These are phyloP conservation scores for Xylariaceae sp. DNA, from an alignment of 2,329 filamentous ascomycete species.

Conservation along the genomic window DNA sequence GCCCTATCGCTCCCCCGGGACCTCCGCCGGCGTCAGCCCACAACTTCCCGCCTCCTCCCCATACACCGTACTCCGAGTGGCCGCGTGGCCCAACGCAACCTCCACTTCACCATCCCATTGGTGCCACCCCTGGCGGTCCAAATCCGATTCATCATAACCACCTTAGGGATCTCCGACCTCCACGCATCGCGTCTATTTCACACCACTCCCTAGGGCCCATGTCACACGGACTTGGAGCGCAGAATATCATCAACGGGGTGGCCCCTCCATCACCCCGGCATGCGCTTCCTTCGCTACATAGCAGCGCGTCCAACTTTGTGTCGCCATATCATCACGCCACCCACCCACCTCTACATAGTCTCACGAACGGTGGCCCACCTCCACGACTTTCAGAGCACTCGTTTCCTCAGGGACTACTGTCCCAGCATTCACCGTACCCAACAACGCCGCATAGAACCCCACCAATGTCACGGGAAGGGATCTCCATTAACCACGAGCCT, in stretches of 20 bases:
- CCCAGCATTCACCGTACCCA: slow-evolving; percentile 40
- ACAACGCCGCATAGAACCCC: slow-evolving; percentile 43
- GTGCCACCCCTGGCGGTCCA: slow-evolving; percentile 39
- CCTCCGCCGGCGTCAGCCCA: slow-evolving; percentile 36
- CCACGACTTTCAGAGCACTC: slow-evolving; percentile 42
- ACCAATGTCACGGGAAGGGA: slow-evolving; percentile 39
- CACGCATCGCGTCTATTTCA: slow-evolving; percentile 40
- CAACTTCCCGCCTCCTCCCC: slow-evolving; percentile 37
- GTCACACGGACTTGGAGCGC: slow-evolving; percentile 38
- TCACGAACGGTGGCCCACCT: slow-evolving; percentile 39
- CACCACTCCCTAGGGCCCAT: slow-evolving; percentile 40
- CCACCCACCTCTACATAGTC: slow-evolving; percentile 29
- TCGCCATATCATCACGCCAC: slow-evolving; percentile 32
- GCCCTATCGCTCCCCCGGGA: slow-evolving; percentile 34
- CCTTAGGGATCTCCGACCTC: slow-evolving; percentile 46
- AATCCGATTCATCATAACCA: slow-evolving; percentile 30
- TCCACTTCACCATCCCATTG: slow-evolving; percentile 45
- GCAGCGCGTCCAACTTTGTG: slow-evolving; percentile 37
- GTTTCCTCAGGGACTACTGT: slow-evolving; percentile 41
- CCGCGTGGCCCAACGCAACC: slow-evolving; percentile 47
- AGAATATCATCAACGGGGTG: slow-evolving; percentile 41
- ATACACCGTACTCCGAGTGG: slow-evolving; percentile 43
- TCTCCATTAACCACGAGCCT: slow-evolving; percentile 30
- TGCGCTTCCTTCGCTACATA: slow-evolving; percentile 38
- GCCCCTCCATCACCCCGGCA: slow-evolving; percentile 46